Conservation (phyloP, 345 rosid species). For the Bruguiera sexangula region DNA sequence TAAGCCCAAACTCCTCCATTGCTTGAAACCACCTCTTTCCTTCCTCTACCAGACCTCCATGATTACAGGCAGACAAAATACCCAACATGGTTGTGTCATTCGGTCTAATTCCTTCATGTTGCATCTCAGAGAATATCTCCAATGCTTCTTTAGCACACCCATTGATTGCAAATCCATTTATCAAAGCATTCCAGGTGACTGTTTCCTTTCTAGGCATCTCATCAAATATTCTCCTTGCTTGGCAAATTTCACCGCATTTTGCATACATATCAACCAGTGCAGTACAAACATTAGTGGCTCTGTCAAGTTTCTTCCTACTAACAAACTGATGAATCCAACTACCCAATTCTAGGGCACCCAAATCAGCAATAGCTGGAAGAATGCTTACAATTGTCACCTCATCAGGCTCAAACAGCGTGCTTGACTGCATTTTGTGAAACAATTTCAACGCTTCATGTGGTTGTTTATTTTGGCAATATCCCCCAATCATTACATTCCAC, state of each 20-base stretch:
- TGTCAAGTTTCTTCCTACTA: slow-evolving; percentile 48
- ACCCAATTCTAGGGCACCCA: slow-evolving; percentile 68
- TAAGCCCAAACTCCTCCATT: slow-evolving; percentile 48
- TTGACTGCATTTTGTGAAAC: slow-evolving; percentile 62
- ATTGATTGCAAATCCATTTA: slow-evolving; percentile 64
- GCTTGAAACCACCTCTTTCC: slow-evolving; percentile 64
- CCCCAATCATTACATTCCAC: slow-evolving; percentile 80
- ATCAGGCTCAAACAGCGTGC: slow-evolving; percentile 52
- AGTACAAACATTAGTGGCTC: slow-evolving; percentile 48
- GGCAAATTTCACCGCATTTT: slow-evolving; percentile 63
- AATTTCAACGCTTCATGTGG: slow-evolving; percentile 61
- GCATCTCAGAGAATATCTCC: slow-evolving; percentile 46
- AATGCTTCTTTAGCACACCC: slow-evolving; percentile 63
- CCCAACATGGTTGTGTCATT: slow-evolving; percentile 64
- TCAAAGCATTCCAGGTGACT: slow-evolving; percentile 78
- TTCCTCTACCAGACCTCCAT: slow-evolving; percentile 67
- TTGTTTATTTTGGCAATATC: slow-evolving; percentile 61
- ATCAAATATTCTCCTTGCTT: slow-evolving; percentile 47
- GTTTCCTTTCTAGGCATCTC: slow-evolving; percentile 42
- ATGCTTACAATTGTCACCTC: slow-evolving; percentile 60
- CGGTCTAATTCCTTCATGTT: slow-evolving; percentile 42
- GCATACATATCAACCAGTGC: slow-evolving; percentile 82
- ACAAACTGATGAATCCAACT: slow-evolving; percentile 55
- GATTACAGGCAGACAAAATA: slow-evolving; percentile 74
- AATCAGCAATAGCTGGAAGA: slow-evolving; percentile 72